Evolutionary conservation across 1,284 basidiomycete genomes (phyloP), one percentile per base, ranked within the genome.

Genomic region (Cerioporus squamosus): DNA sequence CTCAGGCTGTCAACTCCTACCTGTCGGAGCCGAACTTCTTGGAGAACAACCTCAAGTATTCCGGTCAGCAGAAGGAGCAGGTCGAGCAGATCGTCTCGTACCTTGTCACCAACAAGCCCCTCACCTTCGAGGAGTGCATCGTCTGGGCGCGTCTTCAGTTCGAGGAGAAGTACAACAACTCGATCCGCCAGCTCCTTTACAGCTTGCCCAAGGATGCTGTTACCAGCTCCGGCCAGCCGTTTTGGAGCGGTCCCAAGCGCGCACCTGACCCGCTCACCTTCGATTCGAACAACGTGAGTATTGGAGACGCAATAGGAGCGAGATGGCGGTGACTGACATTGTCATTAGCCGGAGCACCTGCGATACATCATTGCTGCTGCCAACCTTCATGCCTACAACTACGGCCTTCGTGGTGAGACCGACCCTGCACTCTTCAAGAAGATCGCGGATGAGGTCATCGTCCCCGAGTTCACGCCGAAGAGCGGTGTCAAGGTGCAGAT

Each of bases 361-460:
- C 84, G 87, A 51, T 99, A 95, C 77, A 87, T 99, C 71, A 88
- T 98, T 55, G 85, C 97, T 12, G 96, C 91, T 22, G 96, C 97
- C 59, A 98, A 99, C 76, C 81, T 99, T 45, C 97, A 97, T 72
- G 97, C 97, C 8, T 98, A 87, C 81, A 99, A 99, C 81, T 99
- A 99, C 72, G 97, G 97, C 20, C 82, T 99, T 51, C 91, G 93
- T 68, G 98, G 97, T 50, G 92, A 93, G 71, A 88, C 83, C 1
- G 93, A 98, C 72, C 83, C 86, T 17, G 81, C 81, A 1, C 65
- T 91, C 47, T 97, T 97, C 84, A 88, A 86, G 74, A 95, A 93
- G 75, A 82, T 95, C 36, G 87, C 94, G 5, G 89, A 94, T 66
- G 82, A 86, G n/a, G 88, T 97, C 59, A 81, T 89, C 49, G 88